Evolutionary conservation across 2,329 filamentous ascomycete genomes (phyloP).

Genomic region (Rhytidhysteron rufulum): DNA sequence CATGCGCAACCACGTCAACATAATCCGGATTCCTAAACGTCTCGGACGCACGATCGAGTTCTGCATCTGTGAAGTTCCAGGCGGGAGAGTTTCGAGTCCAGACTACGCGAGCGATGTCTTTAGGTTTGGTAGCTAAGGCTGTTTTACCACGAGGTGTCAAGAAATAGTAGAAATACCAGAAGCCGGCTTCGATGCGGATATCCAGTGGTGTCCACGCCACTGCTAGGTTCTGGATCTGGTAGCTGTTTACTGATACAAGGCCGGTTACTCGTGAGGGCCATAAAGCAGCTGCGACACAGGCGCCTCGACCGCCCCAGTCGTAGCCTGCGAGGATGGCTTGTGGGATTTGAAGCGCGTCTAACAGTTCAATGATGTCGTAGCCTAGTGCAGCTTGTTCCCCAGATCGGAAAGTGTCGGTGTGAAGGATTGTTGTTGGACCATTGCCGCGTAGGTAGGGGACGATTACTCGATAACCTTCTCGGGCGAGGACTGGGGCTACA

Average conservation of each 20-base stretch:
- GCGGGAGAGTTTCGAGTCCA: not conserved
- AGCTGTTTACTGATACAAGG: slow-evolving; percentile 2
- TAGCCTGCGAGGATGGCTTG: slow-evolving; percentile 3
- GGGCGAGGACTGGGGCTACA: slow-evolving; percentile 1
- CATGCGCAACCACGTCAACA: not conserved
- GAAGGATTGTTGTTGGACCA: slow-evolving; percentile 2
- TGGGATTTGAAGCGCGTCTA: slow-evolving; percentile 3
- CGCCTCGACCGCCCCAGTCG: slow-evolving; percentile 3
- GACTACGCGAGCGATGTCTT: not conserved
- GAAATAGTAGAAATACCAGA: not conserved
- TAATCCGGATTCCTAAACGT: not conserved
- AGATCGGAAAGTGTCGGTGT: slow-evolving; percentile 1
- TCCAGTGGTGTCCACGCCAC: not conserved
- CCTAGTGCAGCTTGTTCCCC: slow-evolving; percentile 4
- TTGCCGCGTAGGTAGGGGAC: slow-evolving; percentile 5
- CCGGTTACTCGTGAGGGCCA: slow-evolving; percentile 1
- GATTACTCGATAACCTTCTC: slow-evolving; percentile 1
- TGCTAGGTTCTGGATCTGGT: not conserved
- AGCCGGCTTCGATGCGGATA: not conserved
- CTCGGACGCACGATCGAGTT: not conserved
- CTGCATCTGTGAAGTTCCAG: not conserved
- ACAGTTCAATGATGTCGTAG: slow-evolving; percentile 4
- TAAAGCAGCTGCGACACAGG: slow-evolving; percentile 3
- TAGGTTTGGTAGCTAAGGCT: not conserved
- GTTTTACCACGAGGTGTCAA: not conserved